Conservation (phyloP, 225 moss, liverwort and hornwort species). For the Polytrichum formosum region DNA sequence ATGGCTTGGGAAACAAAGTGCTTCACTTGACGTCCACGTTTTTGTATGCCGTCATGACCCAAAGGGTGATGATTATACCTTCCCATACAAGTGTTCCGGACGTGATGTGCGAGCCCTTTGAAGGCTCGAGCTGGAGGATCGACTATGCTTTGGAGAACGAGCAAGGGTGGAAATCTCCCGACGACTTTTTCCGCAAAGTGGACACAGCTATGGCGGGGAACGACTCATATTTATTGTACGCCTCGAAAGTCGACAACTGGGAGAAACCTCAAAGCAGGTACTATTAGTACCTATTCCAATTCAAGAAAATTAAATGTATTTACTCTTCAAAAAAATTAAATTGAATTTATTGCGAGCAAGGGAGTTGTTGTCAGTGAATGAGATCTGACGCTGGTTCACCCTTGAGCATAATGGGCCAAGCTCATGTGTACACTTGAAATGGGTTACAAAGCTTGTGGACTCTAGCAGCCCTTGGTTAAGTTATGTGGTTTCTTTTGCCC, state of each 20-base stretch:
- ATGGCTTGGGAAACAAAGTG: conserved; percentile 50
- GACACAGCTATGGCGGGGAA: conserved; percentile 22
- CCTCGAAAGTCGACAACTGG: conserved; percentile 21
- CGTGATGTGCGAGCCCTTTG: conserved; percentile 47
- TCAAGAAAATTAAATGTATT: no score
- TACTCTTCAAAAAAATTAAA: no score
- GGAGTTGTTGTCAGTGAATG: no score
- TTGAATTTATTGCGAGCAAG: no score
- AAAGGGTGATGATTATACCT: conserved; percentile 38
- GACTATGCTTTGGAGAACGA: background rate
- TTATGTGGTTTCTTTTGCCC: no score
- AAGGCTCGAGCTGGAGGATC: conserved; percentile 47
- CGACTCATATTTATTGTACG: conserved; percentile 13
- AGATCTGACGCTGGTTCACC: no score
- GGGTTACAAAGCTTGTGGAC: no score
- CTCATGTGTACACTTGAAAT: no score
- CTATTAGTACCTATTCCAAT: no score
- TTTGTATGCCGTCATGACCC: conserved; percentile 37
- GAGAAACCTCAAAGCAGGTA: conserved; percentile 45
- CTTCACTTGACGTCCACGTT: conserved; percentile 28
- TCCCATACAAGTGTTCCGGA: conserved; percentile 26
- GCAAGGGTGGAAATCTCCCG: conserved; percentile 26
- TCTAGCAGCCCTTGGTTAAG: no score
- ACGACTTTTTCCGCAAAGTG: conserved; percentile 31
- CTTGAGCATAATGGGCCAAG: no score